Evolutionary conservation across 352 stramenopile genomes (phyloP), one percentile per base, ranked within the genome.

Genomic region (Pythium apleroticum): DNA sequence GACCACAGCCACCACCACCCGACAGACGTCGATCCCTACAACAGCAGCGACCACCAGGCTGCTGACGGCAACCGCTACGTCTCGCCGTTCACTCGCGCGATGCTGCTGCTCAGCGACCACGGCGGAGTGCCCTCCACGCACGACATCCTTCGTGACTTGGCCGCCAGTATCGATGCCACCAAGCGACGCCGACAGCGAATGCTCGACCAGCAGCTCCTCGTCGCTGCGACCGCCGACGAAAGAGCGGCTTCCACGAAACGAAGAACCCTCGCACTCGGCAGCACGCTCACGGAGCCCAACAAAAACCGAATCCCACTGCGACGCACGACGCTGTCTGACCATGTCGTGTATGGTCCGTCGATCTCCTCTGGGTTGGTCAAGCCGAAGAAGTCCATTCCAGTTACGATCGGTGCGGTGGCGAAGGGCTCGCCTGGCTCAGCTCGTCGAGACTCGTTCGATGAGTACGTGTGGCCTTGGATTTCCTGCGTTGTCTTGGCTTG

Each of bases 281-380:
- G 20, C 1, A 55, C 49, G 19, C n/a, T 53, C 3, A 74, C 84
- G n/a, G 82, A 91, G 41, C 61, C 43, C 43, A 50, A 74, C 2
- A 69, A 74, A 43, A 89, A 89, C 37, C 80, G 77, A 25, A 87
- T 90, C 50, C 81, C 80, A 12, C 71, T 90, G 33, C 74, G 81
- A 22, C 69, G 80, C 20, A 60, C 72, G 0, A 66, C 72, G 25
- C 68, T 89, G 4, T 88, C 79, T 0, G 77, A 90, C 43, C 77
- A 86, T 25, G 76, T 90, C 22, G 73, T 90, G 5, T 90, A 90
- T 60, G 81, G 79, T 0, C 81, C 81, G 3, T 75, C 76, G 27
- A 86, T 90, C 69, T 87, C 81, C 35, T 63, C 58, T 5, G 65
- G 65, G 0, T 60, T 71, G 4, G n/a, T 71, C 10, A 71, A 67